phyloP scores from a whole-genome alignment of 441 rosid genomes.

The Brassica balearica region DNA sequence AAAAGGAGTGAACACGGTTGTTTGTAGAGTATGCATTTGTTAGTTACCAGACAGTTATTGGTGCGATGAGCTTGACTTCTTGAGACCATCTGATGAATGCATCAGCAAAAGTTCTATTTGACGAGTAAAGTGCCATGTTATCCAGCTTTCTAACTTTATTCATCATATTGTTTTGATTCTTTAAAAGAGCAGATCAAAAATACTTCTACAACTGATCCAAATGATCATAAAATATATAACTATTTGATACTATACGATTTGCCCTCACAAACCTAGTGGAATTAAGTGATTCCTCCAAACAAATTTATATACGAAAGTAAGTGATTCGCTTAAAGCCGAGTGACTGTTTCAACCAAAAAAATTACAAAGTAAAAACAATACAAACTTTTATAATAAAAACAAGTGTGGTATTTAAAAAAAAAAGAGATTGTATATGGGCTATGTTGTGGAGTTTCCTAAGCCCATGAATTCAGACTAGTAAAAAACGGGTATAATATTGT shows the following conservation, averaged over 20 bases:
- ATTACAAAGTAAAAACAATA: not conserved
- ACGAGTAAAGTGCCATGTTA: not conserved
- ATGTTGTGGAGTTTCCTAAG: not conserved
- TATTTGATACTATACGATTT: not conserved
- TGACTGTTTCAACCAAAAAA: not conserved
- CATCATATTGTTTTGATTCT: not conserved
- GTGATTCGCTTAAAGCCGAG: not conserved
- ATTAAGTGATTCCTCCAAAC: not conserved
- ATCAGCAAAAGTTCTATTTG: conserved; percentile 2
- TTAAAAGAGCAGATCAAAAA: not conserved
- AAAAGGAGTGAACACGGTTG: not conserved
- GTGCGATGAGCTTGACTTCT: conserved; percentile 11
- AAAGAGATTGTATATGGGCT: not conserved
- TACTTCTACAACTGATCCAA: not conserved
- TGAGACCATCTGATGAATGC: conserved; percentile 3
- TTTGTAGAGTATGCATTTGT: not conserved
- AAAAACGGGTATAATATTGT: not conserved
- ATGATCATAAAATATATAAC: not conserved
- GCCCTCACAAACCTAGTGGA: not conserved
- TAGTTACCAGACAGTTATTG: conserved; percentile 6
- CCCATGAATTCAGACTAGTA: not conserved
- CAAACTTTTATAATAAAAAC: not conserved
- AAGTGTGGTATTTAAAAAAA: not conserved
- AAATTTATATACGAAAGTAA: not conserved
- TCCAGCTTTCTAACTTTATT: not conserved